Conservation (phyloP, 2,329 filamentous ascomycete species). For the Neoascochyta sp. region DNA sequence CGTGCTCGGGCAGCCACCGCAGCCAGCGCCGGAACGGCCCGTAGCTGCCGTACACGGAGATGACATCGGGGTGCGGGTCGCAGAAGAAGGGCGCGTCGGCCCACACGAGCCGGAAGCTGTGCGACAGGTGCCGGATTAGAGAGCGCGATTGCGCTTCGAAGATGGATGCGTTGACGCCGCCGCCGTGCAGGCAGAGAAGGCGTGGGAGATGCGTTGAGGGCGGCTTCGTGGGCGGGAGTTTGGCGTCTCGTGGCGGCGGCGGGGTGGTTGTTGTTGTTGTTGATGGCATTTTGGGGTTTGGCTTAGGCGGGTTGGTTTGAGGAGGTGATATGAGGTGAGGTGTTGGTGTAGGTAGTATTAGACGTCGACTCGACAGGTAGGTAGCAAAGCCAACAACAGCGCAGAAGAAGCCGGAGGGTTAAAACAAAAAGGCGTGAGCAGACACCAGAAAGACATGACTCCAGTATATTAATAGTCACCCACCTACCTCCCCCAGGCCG, state of each 20-base stretch:
- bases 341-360: too few relatives aligned
- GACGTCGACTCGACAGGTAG: too few relatives aligned
- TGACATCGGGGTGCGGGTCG: conserved; percentile 58
- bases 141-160: conserved; percentile 66
- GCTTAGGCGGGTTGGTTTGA: neutral
- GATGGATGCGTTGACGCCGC: conserved; percentile 67
- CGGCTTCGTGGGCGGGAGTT: conserved; percentile 22
- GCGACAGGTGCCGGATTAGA: conserved; percentile 48
- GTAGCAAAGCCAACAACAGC: too few relatives aligned
- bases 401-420: too few relatives aligned
- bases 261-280: too few relatives aligned
- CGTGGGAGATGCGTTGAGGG: conserved; percentile 50
- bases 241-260: conserved; percentile 13
- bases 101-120: conserved; percentile 67
- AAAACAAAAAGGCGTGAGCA: too few relatives aligned
- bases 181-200: conserved; percentile 77
- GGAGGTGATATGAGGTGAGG: too few relatives aligned
- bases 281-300: conserved; percentile 2
- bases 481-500: too few relatives aligned
- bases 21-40: conserved; percentile 65
- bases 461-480: too few relatives aligned
- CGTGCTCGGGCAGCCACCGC: conserved; percentile 59
- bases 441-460: too few relatives aligned
- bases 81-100: conserved; percentile 66
- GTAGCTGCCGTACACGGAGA: conserved; percentile 60